phyloP scores from a whole-genome alignment of 495 filamentous ascomycete species.

The Trichocladium uniseriatum region DNA sequence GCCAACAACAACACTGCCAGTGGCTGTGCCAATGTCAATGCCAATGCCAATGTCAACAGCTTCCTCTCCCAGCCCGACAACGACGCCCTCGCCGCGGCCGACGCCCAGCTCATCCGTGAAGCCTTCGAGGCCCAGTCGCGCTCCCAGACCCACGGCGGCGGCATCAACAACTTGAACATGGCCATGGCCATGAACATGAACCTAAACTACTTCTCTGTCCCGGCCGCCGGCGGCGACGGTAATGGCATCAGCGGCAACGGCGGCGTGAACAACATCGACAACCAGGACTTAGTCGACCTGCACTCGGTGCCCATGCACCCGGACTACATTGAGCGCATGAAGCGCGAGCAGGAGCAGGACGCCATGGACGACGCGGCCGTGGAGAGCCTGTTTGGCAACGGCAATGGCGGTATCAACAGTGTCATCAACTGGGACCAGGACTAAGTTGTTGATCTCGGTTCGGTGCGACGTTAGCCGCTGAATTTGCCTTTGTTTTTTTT shows the following conservation, averaged over 20 bases:
- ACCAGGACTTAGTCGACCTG: background rate
- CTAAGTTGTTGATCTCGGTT: too few relatives aligned
- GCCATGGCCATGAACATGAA: background rate
- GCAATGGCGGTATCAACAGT: background rate
- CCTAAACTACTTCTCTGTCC: background rate
- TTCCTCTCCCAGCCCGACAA: background rate
- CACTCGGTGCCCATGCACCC: conserved; percentile 1
- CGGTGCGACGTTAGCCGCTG: too few relatives aligned
- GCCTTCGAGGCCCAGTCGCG: background rate
- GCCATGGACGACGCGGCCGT: background rate
- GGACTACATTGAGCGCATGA: background rate
- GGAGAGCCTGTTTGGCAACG: background rate
- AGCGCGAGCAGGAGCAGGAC: background rate
- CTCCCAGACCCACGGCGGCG: background rate
- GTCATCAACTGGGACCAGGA: too few relatives aligned
- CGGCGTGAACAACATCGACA: too few relatives aligned
- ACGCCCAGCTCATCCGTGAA: background rate
- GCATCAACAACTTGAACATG: background rate
- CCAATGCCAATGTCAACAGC: background rate
- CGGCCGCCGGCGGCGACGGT: background rate
- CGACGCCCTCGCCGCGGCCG: background rate
- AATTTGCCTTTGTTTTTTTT: too few relatives aligned
- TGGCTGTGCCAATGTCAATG: background rate
- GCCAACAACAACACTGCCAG: background rate
- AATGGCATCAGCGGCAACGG: too few relatives aligned